Base-by-base conservation (phyloP, 2,329 filamentous ascomycete species). In the Venturia pyrina region DNA sequence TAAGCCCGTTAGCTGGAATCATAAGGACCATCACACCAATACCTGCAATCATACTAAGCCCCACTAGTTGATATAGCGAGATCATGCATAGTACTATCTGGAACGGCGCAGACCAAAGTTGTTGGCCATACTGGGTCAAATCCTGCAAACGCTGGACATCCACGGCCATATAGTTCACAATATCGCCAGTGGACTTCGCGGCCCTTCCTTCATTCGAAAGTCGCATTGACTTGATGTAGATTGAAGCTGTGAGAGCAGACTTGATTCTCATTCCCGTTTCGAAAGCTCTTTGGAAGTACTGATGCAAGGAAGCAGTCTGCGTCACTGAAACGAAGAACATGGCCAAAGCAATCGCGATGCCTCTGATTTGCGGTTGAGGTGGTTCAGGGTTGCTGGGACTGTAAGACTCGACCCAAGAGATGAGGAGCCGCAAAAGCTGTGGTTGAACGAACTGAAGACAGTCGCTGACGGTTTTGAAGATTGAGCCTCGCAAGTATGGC, bases 101-200 rank as follows among this genome's bases (percentile, higher is more conserved):
- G 77, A 98, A 96, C 2, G 95, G 95, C 2, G 96, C 93, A 56
- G 93, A 97, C 92, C 95, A 97, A 13, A 96, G 80, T 75, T 98
- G 93, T 74, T 96, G 93, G 21, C 91, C 92, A 74, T 95, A 99
- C 73, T 99, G 96, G 1, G 93, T 91, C 66, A 99, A 81, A 77
- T 99, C 95, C 72, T 97, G 90, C 21, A 99, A 83, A 69, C 96
- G 89, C 77, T 99, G 95, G 17, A 93, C 93, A 75, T 99, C 95
- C 11, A 99, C 93, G 59, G 96, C 95, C 93, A 99, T 99, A 78
- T 96, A 95, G 75, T 99, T 99, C 75, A 99, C 95, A 73, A 99
- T 98, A 73, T 99, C 96, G 66, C 95, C 95, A 0, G 95, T 99
- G 0, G 91, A 90, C 78, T 98, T 97, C 57, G 87, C 79, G 1